Evolutionary conservation across 2,329 filamentous ascomycete genomes (phyloP).

Genomic region (Pezicula radicicola): DNA sequence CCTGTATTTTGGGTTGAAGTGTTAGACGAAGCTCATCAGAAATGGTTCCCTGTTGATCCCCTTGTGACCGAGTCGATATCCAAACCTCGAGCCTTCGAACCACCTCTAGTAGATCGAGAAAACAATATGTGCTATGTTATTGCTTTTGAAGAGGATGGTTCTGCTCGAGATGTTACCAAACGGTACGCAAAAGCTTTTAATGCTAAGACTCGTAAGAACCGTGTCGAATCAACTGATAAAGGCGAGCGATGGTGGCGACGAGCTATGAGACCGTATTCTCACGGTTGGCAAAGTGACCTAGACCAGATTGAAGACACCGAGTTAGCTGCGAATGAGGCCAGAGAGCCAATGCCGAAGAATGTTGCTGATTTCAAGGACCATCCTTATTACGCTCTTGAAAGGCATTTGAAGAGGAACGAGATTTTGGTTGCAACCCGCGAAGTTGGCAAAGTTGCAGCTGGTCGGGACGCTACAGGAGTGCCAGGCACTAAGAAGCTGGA

Average conservation of each 20-base stretch:
- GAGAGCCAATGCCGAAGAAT: slow-evolving; percentile 82
- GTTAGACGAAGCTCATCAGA: slow-evolving; percentile 80
- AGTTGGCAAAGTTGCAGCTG: slow-evolving; percentile 74
- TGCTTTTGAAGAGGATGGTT: slow-evolving; percentile 77
- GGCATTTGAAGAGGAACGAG: slow-evolving; percentile 81
- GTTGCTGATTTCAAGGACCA: slow-evolving; percentile 86
- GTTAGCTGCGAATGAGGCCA: slow-evolving; percentile 65
- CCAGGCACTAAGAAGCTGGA: slow-evolving; percentile 51
- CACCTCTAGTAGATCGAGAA: slow-evolving; percentile 71
- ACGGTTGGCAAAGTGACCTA: slow-evolving; percentile 51
- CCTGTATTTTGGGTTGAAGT: slow-evolving; percentile 95
- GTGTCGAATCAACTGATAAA: slow-evolving; percentile 64
- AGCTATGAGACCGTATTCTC: slow-evolving; percentile 46
- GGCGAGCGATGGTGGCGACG: slow-evolving; percentile 52
- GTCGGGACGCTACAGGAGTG: slow-evolving; percentile 45
- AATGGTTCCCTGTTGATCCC: slow-evolving; percentile 87
- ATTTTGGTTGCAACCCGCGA: slow-evolving; percentile 67
- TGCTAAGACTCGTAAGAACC: slow-evolving; percentile 78
- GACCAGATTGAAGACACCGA: slow-evolving; percentile 84
- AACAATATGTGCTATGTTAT: slow-evolving; percentile 83
- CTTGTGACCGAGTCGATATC: slow-evolving; percentile 78
- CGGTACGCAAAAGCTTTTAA: slow-evolving; percentile 87
- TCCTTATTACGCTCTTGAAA: slow-evolving; percentile 77
- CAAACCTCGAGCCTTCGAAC: slow-evolving; percentile 75
- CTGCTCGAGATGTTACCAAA: slow-evolving; percentile 79